Percentiles rank a stretch among this genome's conserved stretches.
Evolutionary conservation across 805 yeast species (phyloP).

Genomic region (Hyphopichia homilentoma): DNA sequence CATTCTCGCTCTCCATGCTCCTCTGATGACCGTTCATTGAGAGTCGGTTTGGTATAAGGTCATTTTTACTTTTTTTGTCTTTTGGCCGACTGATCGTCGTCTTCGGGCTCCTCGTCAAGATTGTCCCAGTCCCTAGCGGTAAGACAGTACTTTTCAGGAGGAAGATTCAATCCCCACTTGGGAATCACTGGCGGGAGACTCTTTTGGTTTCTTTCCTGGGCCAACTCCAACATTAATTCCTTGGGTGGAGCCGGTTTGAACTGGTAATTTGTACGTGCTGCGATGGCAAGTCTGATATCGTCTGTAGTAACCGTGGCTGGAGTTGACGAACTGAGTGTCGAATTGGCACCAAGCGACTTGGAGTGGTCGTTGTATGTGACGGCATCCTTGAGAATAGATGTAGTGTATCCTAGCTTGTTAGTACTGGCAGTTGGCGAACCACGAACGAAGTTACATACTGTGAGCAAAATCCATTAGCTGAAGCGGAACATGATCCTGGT

Average conservation of each 20-base stretch:
- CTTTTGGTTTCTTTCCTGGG: constrained; percentile 86
- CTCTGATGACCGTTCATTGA: no score
- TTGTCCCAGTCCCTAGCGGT: constrained; percentile 76
- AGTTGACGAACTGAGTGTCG: constrained; percentile 31
- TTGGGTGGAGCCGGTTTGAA: constrained; percentile 94
- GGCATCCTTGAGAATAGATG: constrained; percentile 85
- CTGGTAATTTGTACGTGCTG: constrained; percentile 92
- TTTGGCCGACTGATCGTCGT: constrained; percentile 13
- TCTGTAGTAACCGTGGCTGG: constrained; percentile 69
- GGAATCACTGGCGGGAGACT: constrained; percentile 90
- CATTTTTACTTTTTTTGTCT: constrained; percentile 6
- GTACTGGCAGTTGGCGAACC: constrained; percentile 3
- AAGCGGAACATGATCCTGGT: constrained; percentile 93
- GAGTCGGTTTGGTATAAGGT: no score
- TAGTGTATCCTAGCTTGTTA: constrained; percentile 57
- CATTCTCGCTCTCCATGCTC: no score
- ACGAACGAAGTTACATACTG: constrained; percentile 27
- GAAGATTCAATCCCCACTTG: constrained; percentile 86
- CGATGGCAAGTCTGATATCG: constrained; percentile 87
- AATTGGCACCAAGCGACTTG: constrained; percentile 29
- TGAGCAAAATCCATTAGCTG: constrained; percentile 97
- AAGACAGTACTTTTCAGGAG: constrained; percentile 95
- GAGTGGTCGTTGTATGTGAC: constrained; percentile 84
- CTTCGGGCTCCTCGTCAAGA: constrained; percentile 19
- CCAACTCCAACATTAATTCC: constrained; percentile 83